Base-by-base conservation (phyloP, 116 monocot species). In the Trichopus zeylanicus region DNA sequence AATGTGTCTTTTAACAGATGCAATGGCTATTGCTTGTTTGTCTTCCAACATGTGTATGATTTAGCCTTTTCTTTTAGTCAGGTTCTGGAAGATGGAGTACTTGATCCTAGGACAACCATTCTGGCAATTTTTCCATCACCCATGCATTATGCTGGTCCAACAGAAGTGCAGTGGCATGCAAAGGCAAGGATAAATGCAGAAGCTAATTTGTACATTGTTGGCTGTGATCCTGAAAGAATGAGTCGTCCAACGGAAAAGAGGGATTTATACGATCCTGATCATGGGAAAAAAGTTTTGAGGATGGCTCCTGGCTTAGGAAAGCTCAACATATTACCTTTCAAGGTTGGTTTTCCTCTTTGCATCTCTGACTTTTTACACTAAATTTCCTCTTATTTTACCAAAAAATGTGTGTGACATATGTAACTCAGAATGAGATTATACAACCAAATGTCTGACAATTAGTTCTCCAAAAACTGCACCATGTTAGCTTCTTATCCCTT, bases 91-190 rank as follows among this genome's bases (percentile, higher is more conserved):
- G 98, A 91, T 73, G 98, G 91, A 49, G 71, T 98, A 53, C 80
- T 98, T 55, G 98, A 98, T 46, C 91, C 98, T 46, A 73, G 80
- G 57, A 98, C 98, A 31, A 98, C 91, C 18, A 76, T 91, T 27
- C 88, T 98, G 33, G 51, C 91, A 51, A 98, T 98, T 57, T 98
- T 98, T 53, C 98, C 98, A 56, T 98, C 98, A 1, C 98, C 98
- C 0, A 98, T 98, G 98, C 88, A 98, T 71, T 98, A 98, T 69
- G 98, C 98, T 1, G 98, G 98, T 8, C 97, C 97, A 61, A 97
- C 97, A 31, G 97, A 98, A 76, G 98, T 91, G 18, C 98, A 98
- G 37, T 98, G 98, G 98, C 98, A 98, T 71, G 98, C 98, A 12
- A 98, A 98, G 64, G 98, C 98, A 29, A 32, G 98, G 29, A 73